Evolutionary conservation across 768 basidiomycete genomes (phyloP), one percentile per base, ranked within the genome.

Genomic region (Phanerochaete carnosa): DNA sequence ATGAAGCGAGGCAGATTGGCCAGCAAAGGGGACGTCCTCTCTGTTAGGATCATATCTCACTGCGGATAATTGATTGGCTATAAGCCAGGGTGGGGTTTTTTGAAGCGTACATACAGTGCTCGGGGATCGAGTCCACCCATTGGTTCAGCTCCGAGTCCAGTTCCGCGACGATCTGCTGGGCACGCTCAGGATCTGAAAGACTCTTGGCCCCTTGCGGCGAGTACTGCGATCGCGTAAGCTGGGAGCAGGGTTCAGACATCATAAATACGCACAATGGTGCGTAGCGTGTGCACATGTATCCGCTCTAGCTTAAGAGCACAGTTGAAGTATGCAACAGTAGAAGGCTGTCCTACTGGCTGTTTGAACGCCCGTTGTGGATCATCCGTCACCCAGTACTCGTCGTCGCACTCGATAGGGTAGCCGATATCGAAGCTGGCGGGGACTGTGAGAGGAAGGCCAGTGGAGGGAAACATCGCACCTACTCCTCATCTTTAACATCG

Each of bases 401-500:
- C 88, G 57, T 89, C 88, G 22, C 86, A 85, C 13, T 86, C 85
- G 1, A 86, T 73, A 1, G 87, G 86, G 13, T 80, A 75, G 23
- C 85, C 86, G 19, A 83, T 75, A 57, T 89, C 86, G 59, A 83
- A 84, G 63, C 87, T 87, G 45, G 33, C 6, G 12, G n/a, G 22
- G 15, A 9, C 49, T 3, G 33, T 15, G 12, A 16, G 32, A 6
- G n/a, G 9, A 13, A 49, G 6, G 29, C 71, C 45, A 37, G 65
- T 28, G 15, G 25, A 11, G n/a, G n/a, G 29, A 12, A 71, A 45
- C 30, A 64, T 6, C 45, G n/a, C 84, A 62, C 84, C 64, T 67
- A 85, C 85, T 90, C 89, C 69, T 89, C 88, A 63, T 90, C 89
- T 58, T 87, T 85, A 2, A 92, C 75, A 3, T 82, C 81, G 66